Base-by-base conservation (phyloP, 495 filamentous ascomycete species). In the Physcia stellaris region DNA sequence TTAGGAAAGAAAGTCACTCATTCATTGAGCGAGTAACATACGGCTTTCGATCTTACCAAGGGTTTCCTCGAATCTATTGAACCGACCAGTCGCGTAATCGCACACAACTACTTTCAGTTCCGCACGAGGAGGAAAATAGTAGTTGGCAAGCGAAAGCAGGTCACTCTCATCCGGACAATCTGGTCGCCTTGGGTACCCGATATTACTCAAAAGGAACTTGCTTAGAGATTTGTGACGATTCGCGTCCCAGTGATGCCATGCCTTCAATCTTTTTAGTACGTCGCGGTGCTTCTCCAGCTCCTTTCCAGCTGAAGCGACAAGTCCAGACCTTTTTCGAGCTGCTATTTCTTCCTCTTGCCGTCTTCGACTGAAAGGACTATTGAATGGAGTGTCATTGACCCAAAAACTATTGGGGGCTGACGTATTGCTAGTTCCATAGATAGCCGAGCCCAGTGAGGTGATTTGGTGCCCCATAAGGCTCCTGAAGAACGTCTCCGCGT, bases 111-210 rank as follows among this genome's bases (percentile, higher is more conserved):
- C 30, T 16, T 24, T 45, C 16, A 45, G 35, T 10, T 21, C 22
- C 10, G 16, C 11, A 27, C 36, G 29, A n/a, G 22, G 36, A 23
- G 42, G 42, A 24, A 45, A 45, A 18, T 32, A 45, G 7, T 26
- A 40, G 7, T 16, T 13, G 10, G 23, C 21, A 13, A 45, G 19
- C 10, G 16, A 27, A 7, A 6, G 6, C 10, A 40, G 23, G n/a
- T 45, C 35, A 24, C 9, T 22, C n/a, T 10, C 16, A n/a, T 17
- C 15, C 7, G 42, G 42, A 17, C 42, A 24, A 40, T 15, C 20
- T 15, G 36, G 37, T 9, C 19, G 22, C 29, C 16, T 31, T 6
- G 36, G 29, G 6, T 29, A 39, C n/a, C n/a, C n/a, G 17, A 40
- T 18, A 7, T 24, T 34, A 35, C 41, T 44, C 9, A 39, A 16